Conservation (phyloP, 208 protist genomes). For the Vickermania spadyakhi region DNA sequence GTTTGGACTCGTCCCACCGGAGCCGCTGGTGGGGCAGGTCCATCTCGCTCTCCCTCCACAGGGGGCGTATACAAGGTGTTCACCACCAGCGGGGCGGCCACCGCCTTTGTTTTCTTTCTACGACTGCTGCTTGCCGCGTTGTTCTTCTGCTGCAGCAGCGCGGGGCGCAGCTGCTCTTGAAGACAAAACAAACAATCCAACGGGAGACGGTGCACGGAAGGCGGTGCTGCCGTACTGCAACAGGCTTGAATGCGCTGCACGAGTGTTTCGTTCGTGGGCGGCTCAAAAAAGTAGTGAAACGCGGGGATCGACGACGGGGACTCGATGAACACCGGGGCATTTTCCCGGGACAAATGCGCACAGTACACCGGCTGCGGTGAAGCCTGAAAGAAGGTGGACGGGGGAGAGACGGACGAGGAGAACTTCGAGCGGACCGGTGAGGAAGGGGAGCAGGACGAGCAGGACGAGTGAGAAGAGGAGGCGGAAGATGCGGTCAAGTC, state of each 20-base stretch:
- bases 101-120: constrained; percentile 3
- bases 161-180: constrained; percentile 18
- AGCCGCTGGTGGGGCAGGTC: not conserved
- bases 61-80: no score
- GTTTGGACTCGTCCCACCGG: no score
- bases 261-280: not conserved
- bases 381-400: not conserved
- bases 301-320: not conserved
- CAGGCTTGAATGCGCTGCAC: not conserved
- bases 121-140: no score
- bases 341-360: constrained; percentile 40
- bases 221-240: not conserved
- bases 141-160: constrained; percentile 23
- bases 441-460: not conserved
- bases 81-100: constrained; percentile 19
- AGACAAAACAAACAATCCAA: not conserved
- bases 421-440: not conserved
- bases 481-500: not conserved
- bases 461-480: not conserved
- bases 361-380: constrained; percentile 18
- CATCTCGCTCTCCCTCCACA: not conserved
- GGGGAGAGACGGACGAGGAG: not conserved
- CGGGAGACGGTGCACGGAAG: not conserved
- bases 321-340: constrained; percentile 7
- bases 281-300: not conserved